Evolutionary conservation across 148 eudicot genomes (phyloP).

Genomic region (Vaccinium macrocarpon): DNA sequence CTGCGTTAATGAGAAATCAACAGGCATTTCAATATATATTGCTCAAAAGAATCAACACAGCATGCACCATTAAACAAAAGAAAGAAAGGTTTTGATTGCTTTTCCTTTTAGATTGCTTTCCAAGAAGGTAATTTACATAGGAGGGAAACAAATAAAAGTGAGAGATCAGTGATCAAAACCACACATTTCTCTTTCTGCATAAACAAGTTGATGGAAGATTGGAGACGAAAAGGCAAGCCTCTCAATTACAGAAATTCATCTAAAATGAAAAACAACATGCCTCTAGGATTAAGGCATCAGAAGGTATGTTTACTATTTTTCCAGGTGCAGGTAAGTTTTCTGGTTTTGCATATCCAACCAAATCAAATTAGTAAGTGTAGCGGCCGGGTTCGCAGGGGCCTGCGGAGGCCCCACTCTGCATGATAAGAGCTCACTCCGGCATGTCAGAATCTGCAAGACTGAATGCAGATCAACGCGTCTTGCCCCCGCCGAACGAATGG

Average conservation of each 20-base stretch:
- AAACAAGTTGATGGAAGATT: not conserved
- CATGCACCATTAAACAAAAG: not conserved
- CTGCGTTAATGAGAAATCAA: not conserved
- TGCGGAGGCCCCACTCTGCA: too few species aligned
- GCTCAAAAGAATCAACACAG: not conserved
- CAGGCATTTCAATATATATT: not conserved
- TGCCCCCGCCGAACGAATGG: too few species aligned
- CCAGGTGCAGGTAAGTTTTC: not conserved
- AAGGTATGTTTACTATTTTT: not conserved
- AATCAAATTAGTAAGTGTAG: not conserved
- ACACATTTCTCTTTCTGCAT: not conserved
- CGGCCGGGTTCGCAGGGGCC: too few species aligned
- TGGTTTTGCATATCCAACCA: not conserved
- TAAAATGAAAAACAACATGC: not conserved
- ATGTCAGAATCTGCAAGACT: too few species aligned
- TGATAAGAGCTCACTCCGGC: too few species aligned
- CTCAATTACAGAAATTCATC: not conserved
- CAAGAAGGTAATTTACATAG: not conserved
- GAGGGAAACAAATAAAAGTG: not conserved
- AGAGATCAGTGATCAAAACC: not conserved
- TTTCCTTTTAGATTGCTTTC: not conserved
- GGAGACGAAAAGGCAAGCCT: slow-evolving; percentile 4
- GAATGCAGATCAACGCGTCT: too few species aligned
- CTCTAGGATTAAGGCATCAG: not conserved
- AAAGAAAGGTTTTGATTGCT: not conserved